These are phyloP conservation scores for Fremontodendron californicum DNA, from an alignment of 345 rosid genomes.

Conservation along the genomic window DNA sequence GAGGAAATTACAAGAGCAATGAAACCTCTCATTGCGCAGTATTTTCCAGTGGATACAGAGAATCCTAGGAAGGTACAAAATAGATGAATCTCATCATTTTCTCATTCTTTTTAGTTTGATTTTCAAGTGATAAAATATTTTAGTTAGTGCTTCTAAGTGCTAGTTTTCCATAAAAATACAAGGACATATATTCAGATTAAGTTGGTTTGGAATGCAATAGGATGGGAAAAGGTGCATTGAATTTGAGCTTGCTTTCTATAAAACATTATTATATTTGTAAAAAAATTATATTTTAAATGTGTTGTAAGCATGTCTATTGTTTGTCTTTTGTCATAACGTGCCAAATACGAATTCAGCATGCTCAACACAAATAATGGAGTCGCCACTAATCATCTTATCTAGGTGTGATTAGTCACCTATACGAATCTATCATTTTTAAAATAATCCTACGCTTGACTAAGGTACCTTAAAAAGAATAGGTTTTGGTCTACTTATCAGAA, in stretches of 20 bases:
- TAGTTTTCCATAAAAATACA: background rate
- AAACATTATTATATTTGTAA: background rate
- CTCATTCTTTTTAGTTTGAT: background rate
- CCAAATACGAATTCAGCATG: too few relatives aligned
- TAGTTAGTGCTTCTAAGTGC: background rate
- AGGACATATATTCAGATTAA: background rate
- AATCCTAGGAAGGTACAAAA: conserved; percentile 57
- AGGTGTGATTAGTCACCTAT: too few relatives aligned
- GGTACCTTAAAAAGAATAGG: too few relatives aligned
- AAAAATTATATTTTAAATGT: background rate
- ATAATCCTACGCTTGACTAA: too few relatives aligned
- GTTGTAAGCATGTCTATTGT: background rate
- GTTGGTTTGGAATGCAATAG: background rate
- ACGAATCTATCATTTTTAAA: too few relatives aligned
- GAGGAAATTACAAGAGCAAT: conserved; percentile 87
- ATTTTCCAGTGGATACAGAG: conserved; percentile 72
- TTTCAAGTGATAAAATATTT: background rate
- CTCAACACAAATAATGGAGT: too few relatives aligned
- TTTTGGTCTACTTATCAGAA: too few relatives aligned
- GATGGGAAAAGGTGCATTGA: background rate
- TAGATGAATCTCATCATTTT: background rate
- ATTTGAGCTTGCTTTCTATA: background rate
- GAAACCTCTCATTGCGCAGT: conserved; percentile 56
- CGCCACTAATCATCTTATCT: too few relatives aligned
- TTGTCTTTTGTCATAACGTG: too few relatives aligned